Conservation (phyloP, 2,329 filamentous ascomycete species). For the Simplicillium sp. region DNA sequence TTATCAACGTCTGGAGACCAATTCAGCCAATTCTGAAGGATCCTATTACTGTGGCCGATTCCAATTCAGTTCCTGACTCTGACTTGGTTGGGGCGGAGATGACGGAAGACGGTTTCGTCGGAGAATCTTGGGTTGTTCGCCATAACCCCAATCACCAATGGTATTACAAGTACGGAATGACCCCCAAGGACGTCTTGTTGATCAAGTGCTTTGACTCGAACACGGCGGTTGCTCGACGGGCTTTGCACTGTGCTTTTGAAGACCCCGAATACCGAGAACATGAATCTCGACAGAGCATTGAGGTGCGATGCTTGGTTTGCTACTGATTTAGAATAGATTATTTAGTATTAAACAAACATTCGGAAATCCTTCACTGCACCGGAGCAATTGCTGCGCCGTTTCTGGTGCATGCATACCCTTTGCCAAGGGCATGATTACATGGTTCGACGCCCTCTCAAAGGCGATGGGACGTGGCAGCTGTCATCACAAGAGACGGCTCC, state of each 20-base stretch:
- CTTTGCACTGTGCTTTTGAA: conserved; percentile 45
- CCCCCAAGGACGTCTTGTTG: conserved; percentile 42
- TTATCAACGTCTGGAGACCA: conserved; percentile 38
- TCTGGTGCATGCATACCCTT: no score
- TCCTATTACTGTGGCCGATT: conserved; percentile 43
- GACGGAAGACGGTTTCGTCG: conserved; percentile 37
- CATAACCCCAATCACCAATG: conserved; percentile 34
- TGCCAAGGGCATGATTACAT: no score
- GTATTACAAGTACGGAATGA: conserved; percentile 43
- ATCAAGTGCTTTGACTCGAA: conserved; percentile 58
- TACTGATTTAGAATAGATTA: conserved; percentile 28
- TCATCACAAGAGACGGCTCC: no score
- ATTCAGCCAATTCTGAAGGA: conserved; percentile 31
- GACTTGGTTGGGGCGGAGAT: conserved; percentile 40
- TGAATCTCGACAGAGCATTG: conserved; percentile 51
- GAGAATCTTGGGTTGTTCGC: conserved; percentile 37
- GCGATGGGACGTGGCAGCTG: no score
- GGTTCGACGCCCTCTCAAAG: no score
- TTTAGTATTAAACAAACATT: no score
- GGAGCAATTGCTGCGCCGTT: no score
- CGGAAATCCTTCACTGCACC: no score
- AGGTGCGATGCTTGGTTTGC: conserved; percentile 54
- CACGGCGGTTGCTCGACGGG: conserved; percentile 38
- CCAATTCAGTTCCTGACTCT: conserved; percentile 35
- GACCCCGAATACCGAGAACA: conserved; percentile 42